Evolutionary conservation across 192 early-diverging fungal species (phyloP), one percentile per base, ranked within the genome.

Genomic region (Entomortierella chlamydospora): DNA sequence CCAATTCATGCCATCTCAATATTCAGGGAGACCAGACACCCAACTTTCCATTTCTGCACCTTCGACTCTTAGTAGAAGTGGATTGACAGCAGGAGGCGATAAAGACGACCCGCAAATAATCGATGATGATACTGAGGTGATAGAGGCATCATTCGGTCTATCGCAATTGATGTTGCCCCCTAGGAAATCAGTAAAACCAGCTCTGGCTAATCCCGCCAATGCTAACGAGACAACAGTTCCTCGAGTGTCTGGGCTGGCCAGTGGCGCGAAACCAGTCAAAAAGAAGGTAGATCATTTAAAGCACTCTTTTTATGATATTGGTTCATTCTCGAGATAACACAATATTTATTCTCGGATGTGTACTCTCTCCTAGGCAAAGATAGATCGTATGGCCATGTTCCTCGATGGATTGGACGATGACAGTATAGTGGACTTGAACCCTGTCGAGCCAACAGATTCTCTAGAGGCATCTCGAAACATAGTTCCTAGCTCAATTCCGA

Each of bases 381-480:
- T 34, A n/a, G 68, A 79, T 31, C 76, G 76, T 22, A 70, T 79
- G 76, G 76, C 67, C 0, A 37, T 65, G 18, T 79, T 79, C 33
- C 68, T 79, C 56, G 76, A 79, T 30, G 63, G 57, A n/a, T 29
- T 79, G 29, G 76, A 79, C 12, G 76, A 64, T n/a, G 74, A 79
- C 6, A 61, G 65, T 31, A n/a, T n/a, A n/a, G 33, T 50, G 2
- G 39, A 17, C 10, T 28, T 54, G 29, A 50, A 73, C 12, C 7
- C 60, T 4, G 10, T 15, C 25, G 28, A 54, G 4, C 60, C 56
- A 23, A 63, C 18, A 12, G 37, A 30, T 15, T 30, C 20, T 9
- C 25, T 49, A 9, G 28, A 23, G 5, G 31, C 42, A 23, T 20
- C 45, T 51, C 20, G 4, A 10, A 33, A 50, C 25, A 37, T 54